Conservation (phyloP, 108 stramenopile genomes). For the Cyclotella atomus region DNA sequence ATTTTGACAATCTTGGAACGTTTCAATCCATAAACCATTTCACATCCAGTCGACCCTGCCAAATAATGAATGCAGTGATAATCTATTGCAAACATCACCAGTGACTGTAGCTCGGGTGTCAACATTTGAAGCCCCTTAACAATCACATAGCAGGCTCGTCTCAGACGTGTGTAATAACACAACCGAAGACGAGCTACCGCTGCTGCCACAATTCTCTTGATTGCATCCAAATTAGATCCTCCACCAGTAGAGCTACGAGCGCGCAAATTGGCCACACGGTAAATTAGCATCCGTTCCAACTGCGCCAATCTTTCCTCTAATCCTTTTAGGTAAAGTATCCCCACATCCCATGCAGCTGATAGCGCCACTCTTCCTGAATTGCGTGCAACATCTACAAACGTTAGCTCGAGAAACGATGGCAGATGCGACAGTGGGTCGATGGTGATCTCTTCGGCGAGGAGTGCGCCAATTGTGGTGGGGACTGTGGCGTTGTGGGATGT, state of each 20-base stretch:
- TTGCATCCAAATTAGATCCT: neutral
- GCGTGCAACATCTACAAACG: constrained; percentile 68
- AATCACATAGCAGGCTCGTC: constrained; percentile 31
- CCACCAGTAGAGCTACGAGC: neutral
- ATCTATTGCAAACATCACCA: constrained; percentile 64
- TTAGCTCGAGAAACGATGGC: constrained; percentile 87
- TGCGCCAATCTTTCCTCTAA: constrained; percentile 14
- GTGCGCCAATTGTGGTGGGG: constrained; percentile 68
- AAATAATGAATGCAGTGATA: constrained; percentile 56
- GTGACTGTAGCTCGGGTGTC: constrained; percentile 58
- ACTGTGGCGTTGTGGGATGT: constrained; percentile 52
- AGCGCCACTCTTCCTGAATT: constrained; percentile 64
- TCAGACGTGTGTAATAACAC: constrained; percentile 13
- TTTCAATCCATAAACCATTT: constrained; percentile 71
- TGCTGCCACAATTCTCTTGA: neutral
- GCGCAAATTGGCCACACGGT: neutral
- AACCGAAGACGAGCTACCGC: constrained; percentile 18
- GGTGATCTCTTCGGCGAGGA: constrained; percentile 83
- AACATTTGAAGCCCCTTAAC: constrained; percentile 33
- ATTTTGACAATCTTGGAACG: constrained; percentile 55
- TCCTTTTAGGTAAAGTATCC: constrained; percentile 9
- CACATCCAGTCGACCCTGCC: constrained; percentile 67
- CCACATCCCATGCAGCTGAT: constrained; percentile 43
- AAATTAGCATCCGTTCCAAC: constrained; percentile 27
- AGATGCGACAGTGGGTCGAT: constrained; percentile 74